Evolutionary conservation across 345 rosid species (phyloP).

Genomic region (Conringia planisiliqua): DNA sequence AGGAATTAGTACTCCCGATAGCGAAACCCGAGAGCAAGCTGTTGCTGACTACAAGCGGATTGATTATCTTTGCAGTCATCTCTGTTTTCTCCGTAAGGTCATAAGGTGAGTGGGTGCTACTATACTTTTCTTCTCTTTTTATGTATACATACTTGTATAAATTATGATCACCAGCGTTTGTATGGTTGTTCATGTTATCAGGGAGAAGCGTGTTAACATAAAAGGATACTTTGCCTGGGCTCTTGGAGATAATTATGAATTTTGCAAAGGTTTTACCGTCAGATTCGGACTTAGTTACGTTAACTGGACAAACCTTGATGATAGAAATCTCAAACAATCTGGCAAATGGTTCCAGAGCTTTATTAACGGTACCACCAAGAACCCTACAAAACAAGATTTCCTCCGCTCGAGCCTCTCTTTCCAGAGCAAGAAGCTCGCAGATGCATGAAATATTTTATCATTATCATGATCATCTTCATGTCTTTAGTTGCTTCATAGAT

Average conservation of each 20-base stretch:
- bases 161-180: not conserved
- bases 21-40: not conserved
- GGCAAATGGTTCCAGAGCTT: not conserved
- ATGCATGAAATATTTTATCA: not conserved
- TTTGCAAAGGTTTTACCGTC: too few species aligned
- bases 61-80: slow-evolving; percentile 23
- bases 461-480: slow-evolving; percentile 3
- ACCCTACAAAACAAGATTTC: not conserved
- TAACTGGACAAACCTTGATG: not conserved
- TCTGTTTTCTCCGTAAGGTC: slow-evolving; percentile 19
- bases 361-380: not conserved
- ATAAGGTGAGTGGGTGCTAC: not conserved
- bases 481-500: slow-evolving; percentile 3
- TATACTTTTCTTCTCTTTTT: not conserved
- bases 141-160: not conserved
- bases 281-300: not conserved
- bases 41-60: not conserved
- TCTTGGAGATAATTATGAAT: slow-evolving; percentile 18
- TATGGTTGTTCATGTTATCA: not conserved
- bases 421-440: not conserved
- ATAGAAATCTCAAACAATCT: slow-evolving; percentile 4
- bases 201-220: not conserved
- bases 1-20: not conserved
- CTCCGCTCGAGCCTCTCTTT: not conserved
- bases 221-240: slow-evolving; percentile 26